Conservation (phyloP, 2,329 filamentous ascomycete species). For the Herpotrichia juniperi region DNA sequence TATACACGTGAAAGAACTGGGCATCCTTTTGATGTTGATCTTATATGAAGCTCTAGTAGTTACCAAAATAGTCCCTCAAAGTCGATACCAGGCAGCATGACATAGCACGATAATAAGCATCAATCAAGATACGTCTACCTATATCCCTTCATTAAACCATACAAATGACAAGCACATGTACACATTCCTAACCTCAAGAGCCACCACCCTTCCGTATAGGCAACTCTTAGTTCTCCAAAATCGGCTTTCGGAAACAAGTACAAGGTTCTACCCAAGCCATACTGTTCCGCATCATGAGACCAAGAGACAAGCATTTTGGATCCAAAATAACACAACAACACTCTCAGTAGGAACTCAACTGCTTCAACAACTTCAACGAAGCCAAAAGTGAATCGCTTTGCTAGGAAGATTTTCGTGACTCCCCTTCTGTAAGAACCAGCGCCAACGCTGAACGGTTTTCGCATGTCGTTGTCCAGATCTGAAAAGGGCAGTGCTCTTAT, state of each 20-base stretch:
- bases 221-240: background rate
- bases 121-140: constrained; percentile 15
- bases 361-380: constrained; percentile 61
- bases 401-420: constrained; percentile 50
- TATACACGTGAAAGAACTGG: background rate
- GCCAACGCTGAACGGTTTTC: constrained; percentile 9
- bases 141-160: constrained; percentile 37
- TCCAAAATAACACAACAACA: constrained; percentile 58
- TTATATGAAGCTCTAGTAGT: too few species aligned
- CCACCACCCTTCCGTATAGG: constrained; percentile 13
- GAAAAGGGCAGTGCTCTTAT: constrained; percentile 47
- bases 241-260: background rate
- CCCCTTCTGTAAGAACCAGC: constrained; percentile 44
- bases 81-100: background rate
- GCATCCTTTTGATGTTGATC: background rate
- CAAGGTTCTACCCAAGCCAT: background rate
- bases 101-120: too few species aligned
- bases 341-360: constrained; percentile 72
- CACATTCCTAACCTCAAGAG: constrained; percentile 5
- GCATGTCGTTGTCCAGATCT: constrained; percentile 48
- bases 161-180: constrained; percentile 28
- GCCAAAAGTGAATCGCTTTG: constrained; percentile 47
- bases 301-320: constrained; percentile 24
- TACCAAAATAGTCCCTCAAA: too few species aligned
- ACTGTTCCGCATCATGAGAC: background rate